Conservation (phyloP, 495 filamentous ascomycete genomes). For the Astrocystis sublimbata region DNA sequence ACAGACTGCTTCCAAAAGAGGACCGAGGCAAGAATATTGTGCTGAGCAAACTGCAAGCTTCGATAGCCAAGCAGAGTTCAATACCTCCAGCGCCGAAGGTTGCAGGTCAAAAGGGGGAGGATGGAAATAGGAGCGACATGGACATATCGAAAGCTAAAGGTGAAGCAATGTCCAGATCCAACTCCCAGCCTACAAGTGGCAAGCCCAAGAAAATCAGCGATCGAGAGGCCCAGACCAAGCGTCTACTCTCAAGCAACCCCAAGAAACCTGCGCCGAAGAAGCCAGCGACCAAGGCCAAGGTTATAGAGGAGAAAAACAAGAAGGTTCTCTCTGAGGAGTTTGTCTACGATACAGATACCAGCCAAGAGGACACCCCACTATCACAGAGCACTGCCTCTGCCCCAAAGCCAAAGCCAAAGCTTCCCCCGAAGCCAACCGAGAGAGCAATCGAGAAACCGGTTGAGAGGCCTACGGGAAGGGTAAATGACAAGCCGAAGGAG, state of each 20-base stretch:
- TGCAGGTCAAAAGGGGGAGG: conserved; percentile 58
- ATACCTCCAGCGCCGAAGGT: conserved; percentile 57
- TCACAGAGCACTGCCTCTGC: conserved; percentile 35
- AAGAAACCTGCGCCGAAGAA: conserved; percentile 49
- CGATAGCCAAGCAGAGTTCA: conserved; percentile 60
- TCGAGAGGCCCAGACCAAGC: conserved; percentile 64
- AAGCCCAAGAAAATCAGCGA: conserved; percentile 64
- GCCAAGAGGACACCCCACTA: conserved; percentile 50
- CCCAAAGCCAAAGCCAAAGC: conserved; percentile 23
- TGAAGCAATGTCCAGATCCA: conserved; percentile 55
- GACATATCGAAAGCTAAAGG: conserved; percentile 54
- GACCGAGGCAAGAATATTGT: conserved; percentile 80
- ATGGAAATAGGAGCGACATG: conserved; percentile 56
- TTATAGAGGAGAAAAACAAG: conserved; percentile 29
- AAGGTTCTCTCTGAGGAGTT: conserved; percentile 65
- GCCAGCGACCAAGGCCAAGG: conserved; percentile 41
- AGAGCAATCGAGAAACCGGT: conserved; percentile 23
- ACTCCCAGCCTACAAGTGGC: conserved; percentile 47
- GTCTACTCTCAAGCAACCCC: conserved; percentile 50
- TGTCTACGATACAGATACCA: conserved; percentile 74
- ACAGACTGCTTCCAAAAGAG: conserved; percentile 68
- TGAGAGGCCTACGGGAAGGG: conserved; percentile 32
- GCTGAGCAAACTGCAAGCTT: conserved; percentile 68
- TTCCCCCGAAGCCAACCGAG: conserved; percentile 37
- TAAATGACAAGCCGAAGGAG: conserved; percentile 36